Evolutionary conservation across 2,329 filamentous ascomycete species (phyloP), one percentile per base, ranked within the genome.

Genomic region (Aciculosporium take): DNA sequence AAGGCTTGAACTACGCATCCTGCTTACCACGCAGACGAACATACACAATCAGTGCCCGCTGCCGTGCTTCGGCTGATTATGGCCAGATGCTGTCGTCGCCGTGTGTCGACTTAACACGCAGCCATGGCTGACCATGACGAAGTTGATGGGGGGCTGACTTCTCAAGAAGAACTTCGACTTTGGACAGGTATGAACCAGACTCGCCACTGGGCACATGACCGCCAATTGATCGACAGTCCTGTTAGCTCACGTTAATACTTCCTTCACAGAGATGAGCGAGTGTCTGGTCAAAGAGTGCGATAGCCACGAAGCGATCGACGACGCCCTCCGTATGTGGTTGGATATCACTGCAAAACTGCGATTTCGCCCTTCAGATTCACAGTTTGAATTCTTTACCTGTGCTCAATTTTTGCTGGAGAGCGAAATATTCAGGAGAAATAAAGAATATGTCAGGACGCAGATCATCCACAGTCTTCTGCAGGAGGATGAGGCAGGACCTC

Each of bases 381-480:
- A 93, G 51, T 78, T 88, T 55, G 84, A 93, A 53, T 70, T 94
- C 44, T 78, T 79, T 20, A 76, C 71, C 52, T 96, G 88, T 65
- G 81, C 83, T 45, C 82, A 84, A 59, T 77, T 77, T 58, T 72
- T 98, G 29, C 68, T 93, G 44, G 70, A 80, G 40, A 87, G 87
- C 57, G 65, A 67, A 15, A 67, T 96, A 34, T 98, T 93, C 60
- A 62, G 65, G 21, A 62, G 70, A 12, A 81, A 95, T 59, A 74
- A 76, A 50, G 81, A 86, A 43, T 96, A 98, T 62, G 84, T 96
- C 47, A 84, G 89, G 48, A 83, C 77, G 34, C 91, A 96, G 65
- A 86, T 98, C 54, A 78, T 96, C 49, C 87, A 94, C 62, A 88
- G 86, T 58, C 69, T 98, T 40, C 65, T 51, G 49, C 72, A 94